phyloP scores from a whole-genome alignment of 169 alveolate species.

The Fabrea salina region DNA sequence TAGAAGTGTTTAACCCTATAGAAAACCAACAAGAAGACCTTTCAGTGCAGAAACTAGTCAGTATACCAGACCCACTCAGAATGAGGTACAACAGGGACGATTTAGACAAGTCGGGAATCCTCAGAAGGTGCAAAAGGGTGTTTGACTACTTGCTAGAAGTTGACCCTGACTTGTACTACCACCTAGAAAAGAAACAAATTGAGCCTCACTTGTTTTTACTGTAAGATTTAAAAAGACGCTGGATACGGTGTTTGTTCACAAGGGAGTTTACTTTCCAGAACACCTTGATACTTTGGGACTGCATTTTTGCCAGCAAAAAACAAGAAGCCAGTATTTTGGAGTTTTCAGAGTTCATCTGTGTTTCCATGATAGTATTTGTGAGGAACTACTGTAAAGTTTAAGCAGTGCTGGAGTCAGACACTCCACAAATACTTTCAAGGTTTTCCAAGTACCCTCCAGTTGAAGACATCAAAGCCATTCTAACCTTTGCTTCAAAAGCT shows the following conservation, averaged over 20 bases:
- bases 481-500: no score
- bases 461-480: constrained; percentile 43
- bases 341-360: not conserved
- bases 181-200: not conserved
- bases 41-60: no score
- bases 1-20: not conserved
- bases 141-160: not conserved
- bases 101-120: no score
- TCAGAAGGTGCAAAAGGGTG: no score
- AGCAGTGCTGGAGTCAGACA: constrained; percentile 49
- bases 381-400: not conserved
- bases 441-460: constrained; percentile 66
- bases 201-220: constrained; percentile 14
- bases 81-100: no score
- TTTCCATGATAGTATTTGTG: constrained; percentile 26
- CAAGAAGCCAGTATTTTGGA: no score
- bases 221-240: constrained; percentile 1
- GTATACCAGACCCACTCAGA: no score
- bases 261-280: not conserved
- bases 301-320: not conserved
- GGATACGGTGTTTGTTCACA: not conserved
- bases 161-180: not conserved
- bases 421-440: constrained; percentile 48
- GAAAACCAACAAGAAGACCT: no score
- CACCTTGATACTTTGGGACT: not conserved